phyloP scores from a whole-genome alignment of 129 eudicot genomes.

The Ambrosia artemisiifolia region DNA sequence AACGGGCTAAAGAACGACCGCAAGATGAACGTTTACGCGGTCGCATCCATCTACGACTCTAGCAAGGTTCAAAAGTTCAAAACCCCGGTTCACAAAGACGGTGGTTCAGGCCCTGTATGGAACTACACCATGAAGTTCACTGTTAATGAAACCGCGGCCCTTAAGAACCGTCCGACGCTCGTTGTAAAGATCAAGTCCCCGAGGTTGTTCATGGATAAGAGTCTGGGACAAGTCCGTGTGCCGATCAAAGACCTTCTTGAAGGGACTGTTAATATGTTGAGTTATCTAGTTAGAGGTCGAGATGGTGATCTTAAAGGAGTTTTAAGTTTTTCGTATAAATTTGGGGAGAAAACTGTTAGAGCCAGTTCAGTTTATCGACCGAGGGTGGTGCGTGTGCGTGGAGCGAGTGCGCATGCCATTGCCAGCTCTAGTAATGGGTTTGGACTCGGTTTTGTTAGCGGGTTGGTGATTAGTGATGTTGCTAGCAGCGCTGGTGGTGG shows the following conservation, averaged over 20 bases:
- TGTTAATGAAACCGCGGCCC: conserved; percentile 41
- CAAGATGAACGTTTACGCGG: conserved; percentile 54
- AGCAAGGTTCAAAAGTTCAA: conserved; percentile 27
- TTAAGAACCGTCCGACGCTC: conserved; percentile 27
- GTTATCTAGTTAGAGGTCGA: conserved; percentile 42
- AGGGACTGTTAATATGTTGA: conserved; percentile 28
- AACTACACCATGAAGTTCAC: conserved; percentile 45
- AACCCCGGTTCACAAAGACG: conserved; percentile 36
- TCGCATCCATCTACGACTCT: conserved; percentile 44
- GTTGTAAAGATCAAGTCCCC: conserved; percentile 35
- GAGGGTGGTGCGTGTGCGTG: too few relatives aligned
- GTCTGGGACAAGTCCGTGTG: conserved; percentile 28
- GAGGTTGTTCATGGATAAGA: conserved; percentile 41
- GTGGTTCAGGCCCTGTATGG: conserved; percentile 44
- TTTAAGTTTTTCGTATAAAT: conserved; percentile 38
- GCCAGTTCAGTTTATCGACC: neutral
- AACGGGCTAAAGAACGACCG: neutral
- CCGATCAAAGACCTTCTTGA: neutral
- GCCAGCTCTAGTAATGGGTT: conserved; percentile 45
- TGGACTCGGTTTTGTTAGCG: conserved; percentile 29
- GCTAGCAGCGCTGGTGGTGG: conserved; percentile 21
- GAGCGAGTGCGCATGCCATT: neutral
- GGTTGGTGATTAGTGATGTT: conserved; percentile 36
- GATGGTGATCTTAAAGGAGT: conserved; percentile 44
- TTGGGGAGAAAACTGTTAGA: conserved; percentile 19